Base-by-base conservation (phyloP, 2,329 filamentous ascomycete species). In the Ploettnerulaceae sp. region DNA sequence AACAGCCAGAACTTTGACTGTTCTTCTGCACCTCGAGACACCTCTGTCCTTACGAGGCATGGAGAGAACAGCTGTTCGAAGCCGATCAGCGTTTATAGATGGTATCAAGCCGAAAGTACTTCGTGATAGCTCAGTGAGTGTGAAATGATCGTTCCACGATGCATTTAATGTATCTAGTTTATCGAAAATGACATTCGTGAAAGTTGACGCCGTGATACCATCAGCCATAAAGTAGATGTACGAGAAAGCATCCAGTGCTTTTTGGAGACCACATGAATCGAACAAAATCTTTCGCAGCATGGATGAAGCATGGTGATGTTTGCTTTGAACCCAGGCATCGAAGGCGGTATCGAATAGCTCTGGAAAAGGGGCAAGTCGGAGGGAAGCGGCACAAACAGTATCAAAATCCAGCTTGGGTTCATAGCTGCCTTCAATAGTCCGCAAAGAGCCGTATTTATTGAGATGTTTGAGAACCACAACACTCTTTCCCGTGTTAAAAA, bases 401-500 rank as follows among this genome's bases (percentile, higher is more conserved):
- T 75, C 70, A 49, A 81, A 81, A 29, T 77, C 71, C n/a, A 88
- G 64, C 11, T 56, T 66, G 25, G 68, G 73, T 52, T 73, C 75
- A 42, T 53, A 48, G 32, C 50, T 66, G 47, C 45, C 62, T 60
- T 44, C 59, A 41, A 55, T 66, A 36, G 50, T 63, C 47, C 52
- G 58, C 57, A 60, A 37, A 38, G 66, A 57, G 38, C 70, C 63
- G 49, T 76, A 71, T 45, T 75, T 71, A 31, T 81, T 79, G 8
- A 95, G 71, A 37, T 84, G 77, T 50, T 82, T 83, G n/a, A 96
- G 69, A 34, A 96, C 84, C 1, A 93, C 79, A 45, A 93, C 82
- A 57, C 85, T 94, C 66, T 96, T 96, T 0, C 91, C 91, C 1
- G 88, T 83, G 1, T 83, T 89, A 58, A 95, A 91, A 28, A 96